A percentile compares a stretch with the other conserved stretches of the same genome.
These are phyloP conservation scores for Calocybe indica DNA, from an alignment of 768 basidiomycete species.

Conservation along the genomic window DNA sequence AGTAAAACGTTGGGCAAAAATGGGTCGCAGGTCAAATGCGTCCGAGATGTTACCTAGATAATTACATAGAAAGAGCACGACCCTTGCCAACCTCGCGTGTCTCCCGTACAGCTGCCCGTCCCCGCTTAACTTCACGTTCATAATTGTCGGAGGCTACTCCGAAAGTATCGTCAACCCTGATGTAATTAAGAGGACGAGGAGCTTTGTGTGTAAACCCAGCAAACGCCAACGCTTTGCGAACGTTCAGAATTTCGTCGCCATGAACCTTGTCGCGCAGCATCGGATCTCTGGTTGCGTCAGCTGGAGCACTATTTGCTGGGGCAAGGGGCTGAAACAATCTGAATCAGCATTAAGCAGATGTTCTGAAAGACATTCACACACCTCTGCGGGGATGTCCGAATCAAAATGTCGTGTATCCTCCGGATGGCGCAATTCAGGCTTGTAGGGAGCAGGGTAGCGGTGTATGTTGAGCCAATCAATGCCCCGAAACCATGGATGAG, in stretches of 20 bases:
- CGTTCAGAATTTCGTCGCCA: constrained; percentile 80
- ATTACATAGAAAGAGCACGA: constrained; percentile 80
- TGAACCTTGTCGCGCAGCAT: constrained; percentile 81
- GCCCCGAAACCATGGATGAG: constrained; percentile 86
- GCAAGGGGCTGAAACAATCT: constrained; percentile 69
- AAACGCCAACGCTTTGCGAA: constrained; percentile 88
- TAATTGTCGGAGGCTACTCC: constrained; percentile 48
- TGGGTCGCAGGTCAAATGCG: too few species aligned
- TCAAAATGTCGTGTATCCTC: constrained; percentile 96
- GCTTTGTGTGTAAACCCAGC: constrained; percentile 90
- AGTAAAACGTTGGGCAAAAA: too few species aligned
- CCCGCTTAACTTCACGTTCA: constrained; percentile 45
- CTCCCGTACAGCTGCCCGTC: constrained; percentile 59
- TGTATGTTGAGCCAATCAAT: constrained; percentile 90
- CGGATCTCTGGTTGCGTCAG: constrained; percentile 85
- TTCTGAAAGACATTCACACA: constrained; percentile 27
- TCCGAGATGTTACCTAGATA: constrained; percentile 2
- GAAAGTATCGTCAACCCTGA: constrained; percentile 69
- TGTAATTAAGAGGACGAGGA: constrained; percentile 72
- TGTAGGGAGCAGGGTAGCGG: constrained; percentile 79
- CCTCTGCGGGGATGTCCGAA: constrained; percentile 88
- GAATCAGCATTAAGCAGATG: constrained; percentile 9
- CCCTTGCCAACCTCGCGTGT: constrained; percentile 61
- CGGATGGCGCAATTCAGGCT: constrained; percentile 72
- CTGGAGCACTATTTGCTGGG: constrained; percentile 79